Conservation (phyloP, 73 alveolate genomes). For the Uronychia setigera region DNA sequence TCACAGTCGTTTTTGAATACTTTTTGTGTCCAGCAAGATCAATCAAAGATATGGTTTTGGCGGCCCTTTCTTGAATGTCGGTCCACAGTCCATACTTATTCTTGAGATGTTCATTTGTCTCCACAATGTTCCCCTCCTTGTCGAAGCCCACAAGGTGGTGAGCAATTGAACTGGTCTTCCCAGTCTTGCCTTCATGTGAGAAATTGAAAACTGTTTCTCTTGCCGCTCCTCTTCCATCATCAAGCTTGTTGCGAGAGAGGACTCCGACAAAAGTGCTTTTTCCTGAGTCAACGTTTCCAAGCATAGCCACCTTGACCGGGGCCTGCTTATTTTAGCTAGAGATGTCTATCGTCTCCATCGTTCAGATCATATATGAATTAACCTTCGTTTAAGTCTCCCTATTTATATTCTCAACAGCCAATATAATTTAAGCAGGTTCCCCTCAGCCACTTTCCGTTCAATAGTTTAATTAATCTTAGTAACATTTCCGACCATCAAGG, state of each 20-base stretch:
- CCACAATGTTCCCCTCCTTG: constrained; percentile 40
- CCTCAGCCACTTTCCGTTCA: too few relatives aligned
- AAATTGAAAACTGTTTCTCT: constrained; percentile 63
- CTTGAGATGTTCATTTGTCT: constrained; percentile 39
- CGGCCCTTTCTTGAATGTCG: constrained; percentile 60
- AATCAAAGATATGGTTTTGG: constrained; percentile 56
- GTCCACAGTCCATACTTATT: constrained; percentile 66
- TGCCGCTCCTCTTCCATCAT: constrained; percentile 71
- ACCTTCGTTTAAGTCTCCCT: constrained; percentile 22
- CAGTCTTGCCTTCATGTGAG: constrained; percentile 65
- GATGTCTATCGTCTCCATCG: too few relatives aligned
- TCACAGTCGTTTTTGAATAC: constrained; percentile 68
- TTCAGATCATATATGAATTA: too few relatives aligned
- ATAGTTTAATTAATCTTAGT: too few relatives aligned
- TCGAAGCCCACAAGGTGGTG: constrained; percentile 65
- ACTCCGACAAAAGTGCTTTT: constrained; percentile 62
- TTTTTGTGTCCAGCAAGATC: constrained; percentile 75
- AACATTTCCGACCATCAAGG: too few relatives aligned
- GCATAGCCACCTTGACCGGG: constrained; percentile 11
- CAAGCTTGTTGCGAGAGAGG: constrained; percentile 57
- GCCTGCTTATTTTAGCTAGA: too few relatives aligned
- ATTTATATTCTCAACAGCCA: constrained; percentile 62
- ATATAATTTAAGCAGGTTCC: constrained; percentile 91
- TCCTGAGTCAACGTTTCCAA: constrained; percentile 74
- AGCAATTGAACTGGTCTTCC: constrained; percentile 72